These are phyloP conservation scores for Fonticula alba DNA, from an alignment of 78 protist species.

Conservation along the genomic window DNA sequence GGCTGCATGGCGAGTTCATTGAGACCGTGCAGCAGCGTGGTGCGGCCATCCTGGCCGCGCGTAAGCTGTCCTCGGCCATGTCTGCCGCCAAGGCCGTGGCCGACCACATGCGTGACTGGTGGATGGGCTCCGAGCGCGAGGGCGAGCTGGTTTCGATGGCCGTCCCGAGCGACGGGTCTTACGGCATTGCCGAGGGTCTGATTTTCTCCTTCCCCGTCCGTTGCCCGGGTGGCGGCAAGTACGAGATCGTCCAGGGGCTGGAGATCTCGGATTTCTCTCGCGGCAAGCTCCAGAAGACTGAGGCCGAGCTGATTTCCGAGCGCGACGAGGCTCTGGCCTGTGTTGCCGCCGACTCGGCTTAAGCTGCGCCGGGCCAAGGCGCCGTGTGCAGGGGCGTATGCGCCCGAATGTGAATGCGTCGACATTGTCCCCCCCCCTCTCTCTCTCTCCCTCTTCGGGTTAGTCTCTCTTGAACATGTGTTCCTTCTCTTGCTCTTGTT, in stretches of 20 bases:
- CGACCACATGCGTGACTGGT: slow-evolving; percentile 51
- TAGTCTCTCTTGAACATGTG: too few relatives aligned
- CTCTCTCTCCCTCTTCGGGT: too few relatives aligned
- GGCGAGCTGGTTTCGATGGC: slow-evolving; percentile 50
- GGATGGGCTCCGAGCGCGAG: slow-evolving; percentile 25
- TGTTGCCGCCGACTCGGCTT: too few relatives aligned
- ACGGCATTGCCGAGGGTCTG: slow-evolving; percentile 34
- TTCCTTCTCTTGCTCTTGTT: too few relatives aligned
- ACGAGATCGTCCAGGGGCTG: slow-evolving; percentile 7
- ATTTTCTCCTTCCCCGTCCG: slow-evolving; percentile 46
- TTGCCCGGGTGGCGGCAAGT: slow-evolving; percentile 11
- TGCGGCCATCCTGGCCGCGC: slow-evolving; percentile 57
- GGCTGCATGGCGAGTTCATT: slow-evolving; percentile 24
- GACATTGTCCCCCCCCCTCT: too few relatives aligned
- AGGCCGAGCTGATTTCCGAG: too few relatives aligned
- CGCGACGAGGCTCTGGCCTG: too few relatives aligned
- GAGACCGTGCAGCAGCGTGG: slow-evolving; percentile 74
- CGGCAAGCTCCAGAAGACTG: too few relatives aligned
- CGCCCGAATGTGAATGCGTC: too few relatives aligned
- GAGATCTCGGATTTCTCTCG: too few relatives aligned
- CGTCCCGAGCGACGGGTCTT: slow-evolving; percentile 33
- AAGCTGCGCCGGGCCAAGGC: too few relatives aligned
- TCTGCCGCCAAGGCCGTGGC: slow-evolving; percentile 65
- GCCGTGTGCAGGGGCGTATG: too few relatives aligned
- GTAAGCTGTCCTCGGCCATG: slow-evolving; percentile 50